phyloP scores from a whole-genome alignment of 2,329 filamentous ascomycete species.

The Cercospora citrullina region DNA sequence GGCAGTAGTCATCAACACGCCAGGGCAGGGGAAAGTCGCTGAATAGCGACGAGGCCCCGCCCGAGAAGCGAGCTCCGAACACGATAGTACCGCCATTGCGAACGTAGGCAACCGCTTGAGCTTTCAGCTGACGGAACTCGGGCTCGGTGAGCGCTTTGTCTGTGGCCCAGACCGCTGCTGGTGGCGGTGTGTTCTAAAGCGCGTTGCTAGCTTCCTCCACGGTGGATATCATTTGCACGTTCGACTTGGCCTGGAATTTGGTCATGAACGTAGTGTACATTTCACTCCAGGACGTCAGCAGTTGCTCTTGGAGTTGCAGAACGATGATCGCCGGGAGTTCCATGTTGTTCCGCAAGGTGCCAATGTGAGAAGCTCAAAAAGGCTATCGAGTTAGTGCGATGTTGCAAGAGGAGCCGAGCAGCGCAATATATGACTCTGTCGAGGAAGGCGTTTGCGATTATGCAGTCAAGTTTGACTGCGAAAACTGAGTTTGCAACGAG shows the following conservation, averaged over 20 bases:
- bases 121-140: not conserved
- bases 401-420: not conserved
- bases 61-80: not conserved
- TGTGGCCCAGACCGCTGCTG: not conserved
- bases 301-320: not conserved
- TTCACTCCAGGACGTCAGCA: not conserved
- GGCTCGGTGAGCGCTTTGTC: not conserved
- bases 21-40: not conserved
- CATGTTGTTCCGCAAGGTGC: not conserved
- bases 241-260: not conserved
- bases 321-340: not conserved
- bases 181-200: not conserved
- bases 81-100: not conserved
- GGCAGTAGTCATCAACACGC: not conserved
- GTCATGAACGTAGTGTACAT: not conserved
- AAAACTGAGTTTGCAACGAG: not conserved
- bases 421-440: not conserved
- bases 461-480: not conserved
- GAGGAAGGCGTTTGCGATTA: not conserved
- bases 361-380: not conserved
- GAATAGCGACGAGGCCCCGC: not conserved
- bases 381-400: not conserved
- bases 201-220: not conserved
- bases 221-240: not conserved
- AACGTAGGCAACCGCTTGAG: not conserved